Percentiles rank a stretch among this genome's conserved stretches.
Evolutionary conservation across 176 grass and related monocot genomes (phyloP).

Genomic region (Secale cereale): DNA sequence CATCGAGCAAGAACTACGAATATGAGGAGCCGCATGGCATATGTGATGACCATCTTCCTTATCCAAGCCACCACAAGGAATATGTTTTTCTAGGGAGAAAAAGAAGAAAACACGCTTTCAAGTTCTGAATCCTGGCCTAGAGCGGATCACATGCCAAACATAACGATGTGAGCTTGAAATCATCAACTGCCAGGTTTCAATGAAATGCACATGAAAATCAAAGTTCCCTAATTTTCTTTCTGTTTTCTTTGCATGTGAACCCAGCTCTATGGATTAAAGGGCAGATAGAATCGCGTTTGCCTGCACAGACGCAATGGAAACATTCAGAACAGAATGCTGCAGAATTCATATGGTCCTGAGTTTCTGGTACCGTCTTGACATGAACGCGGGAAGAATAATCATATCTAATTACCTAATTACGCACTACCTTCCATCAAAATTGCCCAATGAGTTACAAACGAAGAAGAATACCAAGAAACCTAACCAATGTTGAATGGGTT

Average conservation of each 20-base stretch:
- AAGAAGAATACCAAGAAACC: not conserved
- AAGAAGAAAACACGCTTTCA: not conserved
- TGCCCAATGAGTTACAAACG: not conserved
- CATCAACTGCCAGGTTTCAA: not conserved
- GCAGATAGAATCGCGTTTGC: not conserved
- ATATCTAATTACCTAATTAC: not conserved
- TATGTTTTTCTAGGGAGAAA: too few species aligned
- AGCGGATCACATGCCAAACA: not conserved
- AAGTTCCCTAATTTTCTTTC: not conserved
- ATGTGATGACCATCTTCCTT: not conserved
- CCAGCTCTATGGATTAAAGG: not conserved
- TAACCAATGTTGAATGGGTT: not conserved
- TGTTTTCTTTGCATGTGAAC: not conserved
- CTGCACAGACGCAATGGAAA: not conserved
- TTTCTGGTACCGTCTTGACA: slow-evolving; percentile 10
- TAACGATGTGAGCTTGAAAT: not conserved
- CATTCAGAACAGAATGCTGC: not conserved
- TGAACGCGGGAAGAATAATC: not conserved
- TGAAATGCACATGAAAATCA: not conserved
- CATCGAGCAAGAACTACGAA: not conserved
- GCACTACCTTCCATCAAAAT: not conserved
- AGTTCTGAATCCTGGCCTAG: not conserved
- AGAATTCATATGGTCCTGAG: not conserved
- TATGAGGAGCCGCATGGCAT: not conserved
- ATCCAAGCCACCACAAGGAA: not conserved